A percentile compares a stretch with the other conserved stretches of the same genome.
phyloP scores from a whole-genome alignment of 352 stramenopile genomes.

The Phytophthora boehmeriae region DNA sequence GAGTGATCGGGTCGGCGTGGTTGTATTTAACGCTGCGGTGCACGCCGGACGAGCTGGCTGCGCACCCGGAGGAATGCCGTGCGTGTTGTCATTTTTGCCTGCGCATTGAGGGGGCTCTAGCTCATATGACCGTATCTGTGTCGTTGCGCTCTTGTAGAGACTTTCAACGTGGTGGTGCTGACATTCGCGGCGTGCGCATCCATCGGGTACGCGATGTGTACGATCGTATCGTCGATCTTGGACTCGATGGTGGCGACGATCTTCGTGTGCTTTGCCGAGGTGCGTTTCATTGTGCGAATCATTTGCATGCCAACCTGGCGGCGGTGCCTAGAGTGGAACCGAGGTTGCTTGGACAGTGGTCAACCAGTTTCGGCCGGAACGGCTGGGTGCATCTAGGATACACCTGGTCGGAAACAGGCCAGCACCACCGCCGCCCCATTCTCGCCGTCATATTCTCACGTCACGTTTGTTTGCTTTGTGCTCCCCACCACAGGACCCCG shows the following conservation, averaged over 20 bases:
- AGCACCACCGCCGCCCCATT: slow-evolving; percentile 16
- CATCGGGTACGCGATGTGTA: slow-evolving; percentile 87
- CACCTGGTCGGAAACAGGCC: slow-evolving; percentile 38
- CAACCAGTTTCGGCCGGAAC: slow-evolving; percentile 13
- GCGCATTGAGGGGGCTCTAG: not conserved
- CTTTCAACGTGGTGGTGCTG: slow-evolving; percentile 83
- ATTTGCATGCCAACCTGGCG: slow-evolving; percentile 15
- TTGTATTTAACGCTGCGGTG: slow-evolving; percentile 76
- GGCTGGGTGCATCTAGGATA: slow-evolving; percentile 37
- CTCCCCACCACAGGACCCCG: slow-evolving; percentile 55
- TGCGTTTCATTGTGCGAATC: slow-evolving; percentile 33
- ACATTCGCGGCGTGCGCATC: slow-evolving; percentile 75
- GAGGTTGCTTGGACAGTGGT: slow-evolving; percentile 3
- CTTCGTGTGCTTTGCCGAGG: slow-evolving; percentile 89
- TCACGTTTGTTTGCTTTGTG: not conserved
- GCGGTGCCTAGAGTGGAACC: slow-evolving; percentile 20
- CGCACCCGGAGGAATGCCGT: slow-evolving; percentile 64
- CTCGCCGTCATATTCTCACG: slow-evolving; percentile 23
- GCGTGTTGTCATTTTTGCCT: slow-evolving; percentile 27
- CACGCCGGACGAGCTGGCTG: slow-evolving; percentile 49
- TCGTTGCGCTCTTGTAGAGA: slow-evolving; percentile 48
- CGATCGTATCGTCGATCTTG: slow-evolving; percentile 82
- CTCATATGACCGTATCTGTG: slow-evolving; percentile 10
- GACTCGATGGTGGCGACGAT: slow-evolving; percentile 87
- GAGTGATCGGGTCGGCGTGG: slow-evolving; percentile 74